A percentile compares a stretch with the other conserved stretches of the same genome.
These are phyloP conservation scores for Aspergillus nanangensis DNA, from an alignment of 495 filamentous ascomycete species.

Conservation along the genomic window DNA sequence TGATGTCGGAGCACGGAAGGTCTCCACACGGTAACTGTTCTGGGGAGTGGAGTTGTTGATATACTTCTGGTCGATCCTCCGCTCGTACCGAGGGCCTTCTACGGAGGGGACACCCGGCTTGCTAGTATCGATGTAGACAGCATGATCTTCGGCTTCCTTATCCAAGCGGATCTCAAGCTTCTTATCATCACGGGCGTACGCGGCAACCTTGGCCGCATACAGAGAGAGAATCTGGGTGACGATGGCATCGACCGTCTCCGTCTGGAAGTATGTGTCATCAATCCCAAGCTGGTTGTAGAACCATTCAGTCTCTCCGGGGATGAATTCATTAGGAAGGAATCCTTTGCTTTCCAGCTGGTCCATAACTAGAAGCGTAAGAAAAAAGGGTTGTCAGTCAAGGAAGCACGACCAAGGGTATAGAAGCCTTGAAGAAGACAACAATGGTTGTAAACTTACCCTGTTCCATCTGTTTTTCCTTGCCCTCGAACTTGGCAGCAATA, in stretches of 20 bases:
- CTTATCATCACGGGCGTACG: conserved; percentile 90
- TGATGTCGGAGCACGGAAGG: conserved; percentile 75
- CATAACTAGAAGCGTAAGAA: conserved; percentile 50
- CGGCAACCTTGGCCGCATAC: conserved; percentile 95
- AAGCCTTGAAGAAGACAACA: too few species aligned
- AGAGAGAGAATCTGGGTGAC: conserved; percentile 91
- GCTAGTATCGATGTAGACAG: conserved; percentile 97
- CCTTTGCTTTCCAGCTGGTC: conserved; percentile 69
- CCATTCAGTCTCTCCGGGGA: conserved; percentile 84
- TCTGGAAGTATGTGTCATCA: conserved; percentile 98
- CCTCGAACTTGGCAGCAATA: conserved; percentile 90
- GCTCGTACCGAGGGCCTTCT: conserved; percentile 82
- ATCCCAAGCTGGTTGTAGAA: conserved; percentile 98
- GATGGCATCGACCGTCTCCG: conserved; percentile 81
- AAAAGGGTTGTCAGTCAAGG: neutral
- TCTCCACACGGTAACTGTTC: conserved; percentile 87
- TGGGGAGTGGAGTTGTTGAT: conserved; percentile 63
- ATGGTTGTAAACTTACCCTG: conserved; percentile 53
- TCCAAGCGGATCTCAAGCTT: conserved; percentile 89
- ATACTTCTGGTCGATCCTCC: conserved; percentile 92
- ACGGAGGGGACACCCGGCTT: conserved; percentile 73
- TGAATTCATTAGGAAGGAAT: conserved; percentile 81
- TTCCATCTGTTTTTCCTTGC: conserved; percentile 91
- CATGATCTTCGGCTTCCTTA: conserved; percentile 91
- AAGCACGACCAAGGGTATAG: too few species aligned